Percentiles rank a stretch among this genome's conserved stretches.
These are phyloP conservation scores for Saposhnikovia divaricata DNA, from an alignment of 129 eudicot species.

Conservation along the genomic window DNA sequence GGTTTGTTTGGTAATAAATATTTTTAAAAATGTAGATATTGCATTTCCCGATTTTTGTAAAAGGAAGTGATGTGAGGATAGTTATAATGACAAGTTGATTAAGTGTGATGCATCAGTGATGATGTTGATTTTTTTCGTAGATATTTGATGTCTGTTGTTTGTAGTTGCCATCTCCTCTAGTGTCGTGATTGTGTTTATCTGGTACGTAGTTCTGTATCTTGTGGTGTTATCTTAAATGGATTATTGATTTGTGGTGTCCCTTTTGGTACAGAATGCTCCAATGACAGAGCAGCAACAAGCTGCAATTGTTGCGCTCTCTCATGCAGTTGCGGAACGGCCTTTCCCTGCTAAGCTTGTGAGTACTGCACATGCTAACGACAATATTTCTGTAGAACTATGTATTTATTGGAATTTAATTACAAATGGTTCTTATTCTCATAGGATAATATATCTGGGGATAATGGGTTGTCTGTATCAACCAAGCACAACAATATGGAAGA, in stretches of 20 bases:
- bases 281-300: slow-evolving; percentile 94
- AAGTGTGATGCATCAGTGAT: not conserved
- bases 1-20: not conserved
- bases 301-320: slow-evolving; percentile 82
- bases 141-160: not conserved
- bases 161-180: not conserved
- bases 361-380: not conserved
- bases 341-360: slow-evolving; percentile 75
- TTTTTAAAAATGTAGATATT: not conserved
- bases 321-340: slow-evolving; percentile 89
- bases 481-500: slow-evolving; percentile 55
- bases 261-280: slow-evolving; percentile 71
- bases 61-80: not conserved
- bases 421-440: slow-evolving; percentile 26
- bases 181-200: not conserved
- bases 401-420: not conserved
- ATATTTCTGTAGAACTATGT: not conserved
- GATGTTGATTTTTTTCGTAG: not conserved
- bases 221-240: not conserved
- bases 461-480: slow-evolving; percentile 58
- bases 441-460: slow-evolving; percentile 39
- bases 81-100: not conserved
- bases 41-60: not conserved
- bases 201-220: not conserved
- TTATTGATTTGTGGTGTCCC: not conserved